Evolutionary conservation across 169 alveolate genomes (phyloP), one percentile per base, ranked within the genome.

Genomic region (Plasmodium vinckei): DNA sequence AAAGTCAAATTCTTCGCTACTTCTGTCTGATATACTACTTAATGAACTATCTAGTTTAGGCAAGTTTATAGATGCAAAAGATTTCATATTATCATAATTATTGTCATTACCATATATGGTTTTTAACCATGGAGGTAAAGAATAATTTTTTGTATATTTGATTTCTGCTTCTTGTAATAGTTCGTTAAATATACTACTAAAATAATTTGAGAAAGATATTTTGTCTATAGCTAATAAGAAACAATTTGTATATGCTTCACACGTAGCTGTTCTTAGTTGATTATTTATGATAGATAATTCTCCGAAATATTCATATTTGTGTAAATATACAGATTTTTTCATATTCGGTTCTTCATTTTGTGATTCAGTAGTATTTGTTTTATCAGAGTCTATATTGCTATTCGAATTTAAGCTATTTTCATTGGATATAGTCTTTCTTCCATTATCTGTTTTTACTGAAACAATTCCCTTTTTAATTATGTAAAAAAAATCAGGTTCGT

Each of bases 201-300:
- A 86, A 63, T 70, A 13, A 3, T 68, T 64, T n/a, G 33, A 23
- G 39, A 86, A 86, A 27, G 91, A 68, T 0, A 23, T 17, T 63
- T 86, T 86, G 44, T 86, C 91, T 27, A 86, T 86, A 27, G 91
- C 72, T 86, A 86, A 46, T 86, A 86, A 51, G 65, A 70, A 86
- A 47, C 91, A 86, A 70, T 86, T 70, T 54, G 91, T 86, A 42
- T 86, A 46, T n/a, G 91, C 91, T 64, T 51, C 63, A 86, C 91
- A 86, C 51, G 59, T 86, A 54, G 91, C 67, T 46, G 91, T 86
- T 57, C 91, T 86, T 42, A 70, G 60, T 47, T 86, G 91, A 33
- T 86, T 53, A 69, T 86, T 86, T 69, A 86, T 69, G 19, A 86
- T 86, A 9, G 91, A 86, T 10, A 86, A 54, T 44, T 86, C 91